Base-by-base conservation (phyloP, 805 yeast species). In the Candida tibetensis region DNA sequence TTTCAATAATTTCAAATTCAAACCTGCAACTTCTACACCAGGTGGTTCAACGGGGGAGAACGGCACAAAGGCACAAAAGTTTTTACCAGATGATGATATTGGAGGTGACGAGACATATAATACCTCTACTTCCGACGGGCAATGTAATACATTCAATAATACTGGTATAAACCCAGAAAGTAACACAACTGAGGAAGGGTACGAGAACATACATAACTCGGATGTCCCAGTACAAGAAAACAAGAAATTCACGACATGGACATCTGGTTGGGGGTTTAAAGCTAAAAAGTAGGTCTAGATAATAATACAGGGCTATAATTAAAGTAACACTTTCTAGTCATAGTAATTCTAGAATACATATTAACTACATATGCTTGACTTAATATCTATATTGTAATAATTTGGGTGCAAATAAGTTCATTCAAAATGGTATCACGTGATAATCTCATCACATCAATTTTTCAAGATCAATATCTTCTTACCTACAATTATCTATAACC, bases 191-290 rank as follows among this genome's bases (percentile, higher is more conserved):
- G 30, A 25, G 12, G 38, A 34, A 22, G 27, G 26, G 16, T 37
- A 27, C 34, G 36, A 36, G 28, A 33, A 32, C 25, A 30, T 41
- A 10, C 27, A 30, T 17, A 39, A 28, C 21, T 18, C 38, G 4
- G 39, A 32, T 6, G 34, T 25, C n/a, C 29, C 21, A 7, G 7
- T 10, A 4, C 28, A 14, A 9, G 28, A 19, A 4, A 22, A 17
- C 16, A 33, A 37, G 30, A 41, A 39, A 22, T 23, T 42, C 17
- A 35, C 33, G 28, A 29, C 30, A 21, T 37, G 46, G 36, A 35
- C 40, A n/a, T 26, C 45, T 4, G 40, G 41, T 16, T 45, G 51
- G 42, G 55, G 49, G 9, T 34, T 43, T 7, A 57, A 57, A 21
- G 25, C 25, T 7, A 39, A 43, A 37, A 27, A 36, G 23, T 26